Evolutionary conservation across 495 filamentous ascomycete genomes (phyloP), one percentile per base, ranked within the genome.

Genomic region (Cercophora newfieldiana): DNA sequence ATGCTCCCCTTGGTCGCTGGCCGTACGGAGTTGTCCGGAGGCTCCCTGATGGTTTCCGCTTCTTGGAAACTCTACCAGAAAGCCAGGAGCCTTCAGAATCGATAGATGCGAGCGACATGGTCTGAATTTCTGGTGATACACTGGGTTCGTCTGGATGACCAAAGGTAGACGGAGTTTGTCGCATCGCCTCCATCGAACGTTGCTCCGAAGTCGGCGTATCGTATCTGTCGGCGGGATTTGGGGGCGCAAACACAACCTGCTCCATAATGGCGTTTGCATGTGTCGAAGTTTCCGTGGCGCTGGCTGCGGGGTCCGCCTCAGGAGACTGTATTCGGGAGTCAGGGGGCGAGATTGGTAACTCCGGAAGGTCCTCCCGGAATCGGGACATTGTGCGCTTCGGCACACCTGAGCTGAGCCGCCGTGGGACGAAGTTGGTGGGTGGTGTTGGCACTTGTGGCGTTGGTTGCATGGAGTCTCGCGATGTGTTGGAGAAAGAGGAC

Each of bases 11-110:
- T 66, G 74, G 70, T 74, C 74, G 49, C 73, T 77, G 29, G 49
- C 86, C 73, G 60, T 69, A 63, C 44, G 74, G 57, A 57, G 72
- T 66, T 54, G 77, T 49, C 31, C 65, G 67, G 24, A 75, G 4
- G 57, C 76, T 66, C 53, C 74, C 74, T 28, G 83, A 77, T 47
- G 81, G 75, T 60, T 80, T 68, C 61, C 80, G 73, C 63, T 78
- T 81, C 29, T 71, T 78, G 19, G 72, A 75, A 7, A 79, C 66
- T 18, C 80, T 73, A 14, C 93, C 92, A 2, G 91, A 92, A 67
- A 97, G 89, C 93, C 93, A 97, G 0, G 93, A 96, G 1, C 86
- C 93, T 78, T 97, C 93, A 0, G 91, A 94, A 71, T 96, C 93
- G 64, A 97, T 88, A 0, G 91, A 94, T 7, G 91, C 92, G 6